Conservation (phyloP, 768 basidiomycete genomes). For the Cantharellus anzutake region DNA sequence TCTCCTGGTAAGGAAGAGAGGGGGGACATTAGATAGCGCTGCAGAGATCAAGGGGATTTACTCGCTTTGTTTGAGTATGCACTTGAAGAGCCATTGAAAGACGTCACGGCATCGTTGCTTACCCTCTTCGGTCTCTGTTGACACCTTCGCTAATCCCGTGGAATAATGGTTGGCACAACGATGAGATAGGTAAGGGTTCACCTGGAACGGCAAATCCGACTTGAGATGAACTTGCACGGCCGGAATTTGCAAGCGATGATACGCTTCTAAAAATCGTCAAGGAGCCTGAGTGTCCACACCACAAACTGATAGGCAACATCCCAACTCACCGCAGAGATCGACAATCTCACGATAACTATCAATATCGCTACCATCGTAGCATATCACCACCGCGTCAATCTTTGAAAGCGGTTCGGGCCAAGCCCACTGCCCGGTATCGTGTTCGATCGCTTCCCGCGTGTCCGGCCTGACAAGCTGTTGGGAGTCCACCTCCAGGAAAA, state of each 20-base stretch:
- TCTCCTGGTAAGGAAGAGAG: not conserved
- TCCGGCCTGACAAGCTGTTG: conserved; percentile 12
- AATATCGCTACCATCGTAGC: conserved; percentile 55
- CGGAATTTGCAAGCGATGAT: conserved; percentile 36
- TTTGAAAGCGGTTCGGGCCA: conserved; percentile 39
- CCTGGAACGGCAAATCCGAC: conserved; percentile 31
- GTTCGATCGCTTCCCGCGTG: not conserved
- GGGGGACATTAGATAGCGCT: not conserved
- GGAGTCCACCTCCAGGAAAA: conserved; percentile 15
- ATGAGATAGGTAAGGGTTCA: conserved; percentile 14
- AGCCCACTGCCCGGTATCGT: not conserved
- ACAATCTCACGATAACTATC: conserved; percentile 48
- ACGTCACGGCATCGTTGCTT: conserved; percentile 53
- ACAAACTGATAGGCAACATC: not conserved
- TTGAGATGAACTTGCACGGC: conserved; percentile 76
- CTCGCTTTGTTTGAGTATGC: not conserved
- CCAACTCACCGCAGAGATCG: conserved; percentile 46
- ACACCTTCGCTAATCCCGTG: conserved; percentile 62
- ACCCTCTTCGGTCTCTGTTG: conserved; percentile 33
- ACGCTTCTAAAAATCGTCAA: conserved; percentile 27
- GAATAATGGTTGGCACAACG: conserved; percentile 40
- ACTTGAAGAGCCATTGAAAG: conserved; percentile 38
- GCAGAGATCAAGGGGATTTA: not conserved
- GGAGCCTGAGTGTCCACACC: not conserved
- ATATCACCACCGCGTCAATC: conserved; percentile 66